A percentile compares a stretch with the other conserved stretches of the same genome.
Conservation (phyloP, 345 rosid species). For the Pseudoturritis turrita region DNA sequence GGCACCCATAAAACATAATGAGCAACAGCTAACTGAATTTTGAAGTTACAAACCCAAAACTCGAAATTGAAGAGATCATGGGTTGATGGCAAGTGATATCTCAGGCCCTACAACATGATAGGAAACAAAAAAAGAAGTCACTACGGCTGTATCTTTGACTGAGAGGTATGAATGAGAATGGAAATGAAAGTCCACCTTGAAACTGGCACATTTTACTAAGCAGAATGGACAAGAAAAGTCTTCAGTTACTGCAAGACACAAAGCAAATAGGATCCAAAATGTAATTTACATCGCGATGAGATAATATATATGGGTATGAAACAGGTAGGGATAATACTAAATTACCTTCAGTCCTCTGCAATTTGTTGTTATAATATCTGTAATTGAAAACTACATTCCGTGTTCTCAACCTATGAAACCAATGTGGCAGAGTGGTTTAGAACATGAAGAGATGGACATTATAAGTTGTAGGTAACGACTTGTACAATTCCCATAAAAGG, state of each 20-base stretch:
- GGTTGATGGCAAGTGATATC: conserved; percentile 74
- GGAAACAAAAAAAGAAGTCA: conserved; percentile 10
- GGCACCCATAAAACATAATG: conserved; percentile 19
- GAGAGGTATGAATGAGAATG: conserved; percentile 8
- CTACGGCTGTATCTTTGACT: conserved; percentile 23
- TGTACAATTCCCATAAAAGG: conserved; percentile 2
- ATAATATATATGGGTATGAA: neutral
- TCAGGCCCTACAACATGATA: conserved; percentile 63
- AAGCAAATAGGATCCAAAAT: conserved; percentile 9
- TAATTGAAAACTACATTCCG: conserved; percentile 95
- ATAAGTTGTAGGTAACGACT: neutral
- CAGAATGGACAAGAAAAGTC: conserved; percentile 98
- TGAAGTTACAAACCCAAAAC: conserved; percentile 97
- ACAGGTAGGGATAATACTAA: neutral
- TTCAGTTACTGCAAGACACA: conserved; percentile 81
- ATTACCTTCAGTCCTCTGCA: conserved; percentile 93
- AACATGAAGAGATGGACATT: neutral
- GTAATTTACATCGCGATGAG: neutral
- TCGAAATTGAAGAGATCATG: conserved; percentile 95
- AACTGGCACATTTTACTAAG: conserved; percentile 92
- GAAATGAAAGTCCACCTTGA: conserved; percentile 54
- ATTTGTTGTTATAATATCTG: conserved; percentile 79
- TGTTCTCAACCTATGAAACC: conserved; percentile 74
- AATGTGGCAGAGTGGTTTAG: conserved; percentile 19
- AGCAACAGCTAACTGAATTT: conserved; percentile 32